Evolutionary conservation across 352 stramenopile species (phyloP).

Genomic region (Pelagophyceae sp.): DNA sequence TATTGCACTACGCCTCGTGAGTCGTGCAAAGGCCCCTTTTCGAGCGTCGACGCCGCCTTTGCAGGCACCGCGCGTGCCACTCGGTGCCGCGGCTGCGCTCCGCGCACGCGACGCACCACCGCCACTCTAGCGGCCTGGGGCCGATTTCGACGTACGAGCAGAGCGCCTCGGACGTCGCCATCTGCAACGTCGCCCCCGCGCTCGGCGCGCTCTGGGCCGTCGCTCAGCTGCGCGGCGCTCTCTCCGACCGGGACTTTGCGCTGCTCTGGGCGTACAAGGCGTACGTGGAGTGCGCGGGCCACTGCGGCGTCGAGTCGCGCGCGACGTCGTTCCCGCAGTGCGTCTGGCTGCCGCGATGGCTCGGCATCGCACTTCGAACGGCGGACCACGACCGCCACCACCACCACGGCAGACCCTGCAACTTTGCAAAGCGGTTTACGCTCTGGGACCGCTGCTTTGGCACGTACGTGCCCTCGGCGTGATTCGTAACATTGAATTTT

Average conservation of each 20-base stretch:
- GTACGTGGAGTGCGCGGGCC: constrained; percentile 70
- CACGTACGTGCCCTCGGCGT: no score
- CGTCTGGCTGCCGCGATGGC: constrained; percentile 47
- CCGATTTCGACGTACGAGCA: constrained; percentile 70
- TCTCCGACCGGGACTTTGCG: constrained; percentile 46
- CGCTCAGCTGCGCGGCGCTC: constrained; percentile 22
- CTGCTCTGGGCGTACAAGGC: constrained; percentile 73
- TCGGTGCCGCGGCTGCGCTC: constrained; percentile 54
- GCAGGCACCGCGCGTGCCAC: constrained; percentile 45
- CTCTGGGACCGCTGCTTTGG: constrained; percentile 69
- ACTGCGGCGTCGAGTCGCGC: constrained; percentile 65
- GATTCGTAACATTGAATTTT: no score
- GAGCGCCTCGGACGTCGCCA: constrained; percentile 54
- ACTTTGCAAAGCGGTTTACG: constrained; percentile 74
- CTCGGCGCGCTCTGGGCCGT: constrained; percentile 43
- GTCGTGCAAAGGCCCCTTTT: background rate
- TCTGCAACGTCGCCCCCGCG: constrained; percentile 66
- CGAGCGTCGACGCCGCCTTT: background rate
- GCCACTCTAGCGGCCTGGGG: constrained; percentile 49
- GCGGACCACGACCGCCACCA: constrained; percentile 72
- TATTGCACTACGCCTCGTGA: constrained; percentile 60
- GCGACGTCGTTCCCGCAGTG: constrained; percentile 71
- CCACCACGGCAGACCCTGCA: constrained; percentile 52
- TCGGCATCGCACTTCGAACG: constrained; percentile 55
- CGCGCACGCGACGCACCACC: constrained; percentile 67